Evolutionary conservation across 306 rosid species (phyloP).

Genomic region (Myrica gale): DNA sequence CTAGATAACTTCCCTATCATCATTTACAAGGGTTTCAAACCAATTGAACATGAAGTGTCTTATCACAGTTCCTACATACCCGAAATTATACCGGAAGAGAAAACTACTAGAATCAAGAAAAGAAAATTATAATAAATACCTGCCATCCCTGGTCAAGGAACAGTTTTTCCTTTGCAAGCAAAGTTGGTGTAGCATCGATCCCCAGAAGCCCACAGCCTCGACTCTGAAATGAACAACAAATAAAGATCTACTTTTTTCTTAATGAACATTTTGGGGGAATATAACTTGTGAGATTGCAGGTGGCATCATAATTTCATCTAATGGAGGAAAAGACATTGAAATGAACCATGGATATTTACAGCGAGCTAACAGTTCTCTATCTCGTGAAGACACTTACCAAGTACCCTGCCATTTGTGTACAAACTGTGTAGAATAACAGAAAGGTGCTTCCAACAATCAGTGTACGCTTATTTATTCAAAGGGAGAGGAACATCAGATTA

Average conservation of each 20-base stretch:
- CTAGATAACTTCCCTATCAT: slow-evolving; percentile 20
- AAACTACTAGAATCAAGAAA: background rate
- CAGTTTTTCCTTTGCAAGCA: slow-evolving; percentile 69
- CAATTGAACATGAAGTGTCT: background rate
- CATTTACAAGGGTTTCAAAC: slow-evolving; percentile 10
- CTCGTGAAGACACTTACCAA: background rate
- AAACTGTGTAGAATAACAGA: background rate
- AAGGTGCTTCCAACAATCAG: background rate
- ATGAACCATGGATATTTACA: background rate
- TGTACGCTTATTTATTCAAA: background rate
- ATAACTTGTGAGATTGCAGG: background rate
- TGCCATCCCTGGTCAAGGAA: slow-evolving; percentile 92
- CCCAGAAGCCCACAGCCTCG: slow-evolving; percentile 79
- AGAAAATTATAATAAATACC: slow-evolving; percentile 43
- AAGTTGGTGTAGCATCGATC: slow-evolving; percentile 70
- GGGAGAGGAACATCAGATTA: background rate
- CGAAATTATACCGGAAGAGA: background rate
- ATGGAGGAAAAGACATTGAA: background rate
- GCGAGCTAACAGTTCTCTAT: background rate
- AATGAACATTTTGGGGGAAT: background rate
- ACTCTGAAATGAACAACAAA: slow-evolving; percentile 44
- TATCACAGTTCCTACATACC: no score
- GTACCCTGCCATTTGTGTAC: background rate
- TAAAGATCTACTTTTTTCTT: background rate
- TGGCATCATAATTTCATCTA: background rate